These are phyloP conservation scores for Fagopyrum homotropicum DNA, from an alignment of 148 eudicot species.

Conservation along the genomic window DNA sequence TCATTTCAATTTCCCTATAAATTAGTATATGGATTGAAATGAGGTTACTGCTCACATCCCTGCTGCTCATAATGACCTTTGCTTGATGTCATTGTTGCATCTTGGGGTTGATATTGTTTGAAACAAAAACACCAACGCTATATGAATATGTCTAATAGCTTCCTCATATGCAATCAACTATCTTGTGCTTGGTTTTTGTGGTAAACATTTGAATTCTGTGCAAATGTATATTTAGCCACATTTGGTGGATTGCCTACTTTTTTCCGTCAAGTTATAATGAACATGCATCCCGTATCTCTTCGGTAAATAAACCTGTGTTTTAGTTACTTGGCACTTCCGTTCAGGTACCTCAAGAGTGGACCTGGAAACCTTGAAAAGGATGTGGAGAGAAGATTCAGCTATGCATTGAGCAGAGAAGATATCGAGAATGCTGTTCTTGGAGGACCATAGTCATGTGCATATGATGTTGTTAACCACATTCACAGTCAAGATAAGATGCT, in stretches of 20 bases:
- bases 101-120: neutral
- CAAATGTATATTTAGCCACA: neutral
- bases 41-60: neutral
- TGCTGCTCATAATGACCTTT: neutral
- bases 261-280: neutral
- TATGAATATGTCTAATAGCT: neutral
- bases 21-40: neutral
- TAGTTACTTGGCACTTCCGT: neutral
- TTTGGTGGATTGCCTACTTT: neutral
- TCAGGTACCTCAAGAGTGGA: slow-evolving; percentile 84
- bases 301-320: neutral
- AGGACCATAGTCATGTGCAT: slow-evolving; percentile 53
- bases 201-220: neutral
- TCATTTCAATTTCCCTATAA: neutral
- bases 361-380: slow-evolving; percentile 87
- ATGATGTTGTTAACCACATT: neutral
- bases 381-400: slow-evolving; percentile 92
- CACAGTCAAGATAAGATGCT: neutral
- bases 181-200: neutral
- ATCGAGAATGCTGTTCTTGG: slow-evolving; percentile 97
- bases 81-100: neutral
- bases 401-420: slow-evolving; percentile 91
- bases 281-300: neutral
- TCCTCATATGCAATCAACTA: neutral
- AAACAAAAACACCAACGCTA: neutral